A percentile compares a stretch with the other conserved stretches of the same genome.
Conservation (phyloP, 1,284 basidiomycete genomes). For the Puccinia sorghi region DNA sequence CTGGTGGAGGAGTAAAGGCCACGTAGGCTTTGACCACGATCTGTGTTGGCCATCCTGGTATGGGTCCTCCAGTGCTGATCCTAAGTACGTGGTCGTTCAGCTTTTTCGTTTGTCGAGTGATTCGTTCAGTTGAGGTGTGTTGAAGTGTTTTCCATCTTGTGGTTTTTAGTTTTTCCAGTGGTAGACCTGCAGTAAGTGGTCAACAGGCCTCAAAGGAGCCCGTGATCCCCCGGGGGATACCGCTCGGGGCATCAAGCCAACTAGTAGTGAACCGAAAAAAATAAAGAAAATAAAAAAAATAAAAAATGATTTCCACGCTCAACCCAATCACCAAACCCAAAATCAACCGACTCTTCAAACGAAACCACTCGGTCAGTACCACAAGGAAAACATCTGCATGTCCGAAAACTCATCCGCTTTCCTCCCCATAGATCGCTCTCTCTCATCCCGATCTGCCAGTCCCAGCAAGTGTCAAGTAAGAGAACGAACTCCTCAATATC, state of each 20-base stretch:
- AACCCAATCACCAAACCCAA: too few species aligned
- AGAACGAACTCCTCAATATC: conserved; percentile 60
- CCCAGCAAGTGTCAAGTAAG: conserved; percentile 50
- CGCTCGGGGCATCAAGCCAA: too few species aligned
- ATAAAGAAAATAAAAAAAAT: neutral
- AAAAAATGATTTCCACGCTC: too few species aligned
- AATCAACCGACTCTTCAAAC: too few species aligned
- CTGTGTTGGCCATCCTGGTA: conserved; percentile 36
- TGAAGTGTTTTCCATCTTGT: neutral
- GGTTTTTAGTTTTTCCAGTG: too few species aligned
- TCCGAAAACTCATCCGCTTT: neutral
- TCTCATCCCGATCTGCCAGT: conserved; percentile 55
- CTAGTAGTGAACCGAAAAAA: conserved; percentile 28
- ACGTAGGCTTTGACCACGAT: conserved; percentile 36
- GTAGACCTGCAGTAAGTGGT: too few species aligned
- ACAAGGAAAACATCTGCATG: neutral
- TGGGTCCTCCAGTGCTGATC: neutral
- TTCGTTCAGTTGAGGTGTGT: neutral
- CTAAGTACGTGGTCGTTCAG: too few species aligned
- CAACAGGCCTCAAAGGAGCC: too few species aligned
- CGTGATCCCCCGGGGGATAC: too few species aligned
- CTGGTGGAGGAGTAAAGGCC: conserved; percentile 34
- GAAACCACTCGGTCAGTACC: neutral
- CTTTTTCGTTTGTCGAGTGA: neutral
- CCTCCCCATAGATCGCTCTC: conserved; percentile 51